Percentiles rank a stretch among this genome's conserved stretches.
Evolutionary conservation across 179 eudicot species (phyloP).

Genomic region (Corrigiola litoralis): DNA sequence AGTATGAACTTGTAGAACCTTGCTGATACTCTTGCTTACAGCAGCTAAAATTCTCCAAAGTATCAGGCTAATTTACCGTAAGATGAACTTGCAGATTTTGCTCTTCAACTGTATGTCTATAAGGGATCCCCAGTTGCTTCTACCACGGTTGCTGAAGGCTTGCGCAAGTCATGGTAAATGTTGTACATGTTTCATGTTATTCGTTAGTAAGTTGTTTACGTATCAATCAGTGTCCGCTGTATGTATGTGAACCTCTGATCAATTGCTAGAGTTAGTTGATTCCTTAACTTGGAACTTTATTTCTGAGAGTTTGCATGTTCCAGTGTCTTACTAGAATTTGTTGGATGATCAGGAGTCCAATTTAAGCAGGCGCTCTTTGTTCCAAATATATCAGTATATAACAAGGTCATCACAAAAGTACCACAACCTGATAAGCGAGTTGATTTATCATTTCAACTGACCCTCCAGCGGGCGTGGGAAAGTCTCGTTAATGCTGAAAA

Average conservation of each 20-base stretch:
- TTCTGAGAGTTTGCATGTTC: neutral
- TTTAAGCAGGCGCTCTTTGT: conserved; percentile 89
- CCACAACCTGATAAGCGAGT: conserved; percentile 54
- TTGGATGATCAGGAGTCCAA: conserved; percentile 60
- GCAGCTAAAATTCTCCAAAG: neutral
- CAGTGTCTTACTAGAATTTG: neutral
- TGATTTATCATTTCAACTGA: conserved; percentile 85
- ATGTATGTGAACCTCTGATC: neutral
- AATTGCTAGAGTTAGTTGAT: no score
- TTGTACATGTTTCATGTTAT: no score
- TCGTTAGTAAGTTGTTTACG: neutral
- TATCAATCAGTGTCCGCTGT: no score
- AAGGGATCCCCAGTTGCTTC: conserved; percentile 88
- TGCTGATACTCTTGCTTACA: neutral
- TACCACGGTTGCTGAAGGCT: conserved; percentile 67
- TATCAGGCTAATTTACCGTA: neutral
- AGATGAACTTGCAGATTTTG: conserved; percentile 62
- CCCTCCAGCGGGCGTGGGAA: conserved; percentile 84
- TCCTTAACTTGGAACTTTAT: neutral
- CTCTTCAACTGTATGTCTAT: conserved; percentile 98
- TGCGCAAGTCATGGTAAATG: conserved; percentile 77
- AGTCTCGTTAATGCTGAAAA: conserved; percentile 52
- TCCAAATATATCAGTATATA: conserved; percentile 79
- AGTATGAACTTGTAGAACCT: neutral
- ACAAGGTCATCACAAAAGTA: conserved; percentile 56